A percentile compares a stretch with the other conserved stretches of the same genome.
Conservation (phyloP, 2,329 filamentous ascomycete species). For the Talaromyces marneffei region DNA sequence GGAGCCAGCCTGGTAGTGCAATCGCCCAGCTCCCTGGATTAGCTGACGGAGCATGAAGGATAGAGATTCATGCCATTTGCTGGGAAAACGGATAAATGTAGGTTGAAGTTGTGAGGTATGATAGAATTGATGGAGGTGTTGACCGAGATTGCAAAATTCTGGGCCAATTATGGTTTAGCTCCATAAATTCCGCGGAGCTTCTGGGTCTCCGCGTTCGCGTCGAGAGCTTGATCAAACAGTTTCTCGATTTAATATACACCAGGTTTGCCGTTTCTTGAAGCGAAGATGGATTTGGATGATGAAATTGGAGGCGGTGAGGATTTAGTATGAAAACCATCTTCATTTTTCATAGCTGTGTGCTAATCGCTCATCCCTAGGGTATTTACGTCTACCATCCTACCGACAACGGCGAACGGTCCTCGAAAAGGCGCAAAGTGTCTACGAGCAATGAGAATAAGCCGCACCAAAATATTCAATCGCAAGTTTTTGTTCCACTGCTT, state of each 20-base stretch:
- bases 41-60: constrained; percentile 41
- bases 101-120: neutral
- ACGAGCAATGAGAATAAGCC: constrained; percentile 24
- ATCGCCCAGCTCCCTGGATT: constrained; percentile 40
- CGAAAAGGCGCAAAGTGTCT: constrained; percentile 54
- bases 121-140: neutral
- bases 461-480: constrained; percentile 13
- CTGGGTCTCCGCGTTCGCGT: constrained; percentile 1
- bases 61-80: constrained; percentile 29
- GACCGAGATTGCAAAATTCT: neutral
- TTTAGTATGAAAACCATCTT: neutral
- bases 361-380: constrained; percentile 38
- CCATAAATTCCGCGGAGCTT: constrained; percentile 13
- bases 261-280: neutral
- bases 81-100: neutral
- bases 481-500: constrained; percentile 36
- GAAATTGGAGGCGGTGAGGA: neutral
- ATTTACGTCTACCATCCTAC: constrained; percentile 59
- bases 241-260: neutral
- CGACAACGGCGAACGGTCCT: constrained; percentile 38
- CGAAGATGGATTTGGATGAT: constrained; percentile 5
- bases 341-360: neutral
- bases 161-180: constrained; percentile 12
- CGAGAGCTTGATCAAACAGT: neutral
- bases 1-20: constrained; percentile 35